These are phyloP conservation scores for Lactarius evosmus DNA, from an alignment of 768 basidiomycete species.

Conservation along the genomic window DNA sequence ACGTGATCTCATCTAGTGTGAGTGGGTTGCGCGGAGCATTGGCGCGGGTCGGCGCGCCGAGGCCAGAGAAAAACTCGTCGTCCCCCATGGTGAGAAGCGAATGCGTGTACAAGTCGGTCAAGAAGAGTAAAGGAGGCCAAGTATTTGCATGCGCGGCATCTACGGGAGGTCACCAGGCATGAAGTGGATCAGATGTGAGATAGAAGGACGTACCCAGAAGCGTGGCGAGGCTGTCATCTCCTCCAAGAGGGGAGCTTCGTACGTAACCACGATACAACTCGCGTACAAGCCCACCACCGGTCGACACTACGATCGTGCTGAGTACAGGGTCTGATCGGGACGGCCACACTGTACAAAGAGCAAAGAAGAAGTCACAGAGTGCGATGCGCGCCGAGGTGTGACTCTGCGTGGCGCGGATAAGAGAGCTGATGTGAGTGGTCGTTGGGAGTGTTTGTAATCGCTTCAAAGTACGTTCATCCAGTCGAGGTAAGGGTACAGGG, in stretches of 20 bases:
- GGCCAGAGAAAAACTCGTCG: constrained; percentile 84
- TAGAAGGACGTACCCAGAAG: constrained; percentile 39
- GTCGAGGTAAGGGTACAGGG: constrained; percentile 36
- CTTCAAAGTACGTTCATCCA: constrained; percentile 60
- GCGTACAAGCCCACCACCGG: constrained; percentile 62
- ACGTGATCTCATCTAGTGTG: constrained; percentile 71
- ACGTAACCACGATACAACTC: constrained; percentile 73
- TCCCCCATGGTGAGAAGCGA: constrained; percentile 89
- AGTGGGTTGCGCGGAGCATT: constrained; percentile 64
- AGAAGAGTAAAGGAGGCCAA: constrained; percentile 74
- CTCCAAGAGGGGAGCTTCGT: constrained; percentile 57
- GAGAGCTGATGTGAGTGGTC: constrained; percentile 48
- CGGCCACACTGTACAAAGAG: constrained; percentile 60
- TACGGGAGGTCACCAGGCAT: constrained; percentile 24
- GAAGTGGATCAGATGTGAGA: not conserved
- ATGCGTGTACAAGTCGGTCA: constrained; percentile 79
- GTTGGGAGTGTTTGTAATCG: constrained; percentile 59
- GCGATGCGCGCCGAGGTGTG: constrained; percentile 41
- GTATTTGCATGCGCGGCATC: constrained; percentile 44
- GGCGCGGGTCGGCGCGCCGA: constrained; percentile 28
- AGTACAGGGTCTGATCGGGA: constrained; percentile 55
- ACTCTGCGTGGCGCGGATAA: constrained; percentile 47
- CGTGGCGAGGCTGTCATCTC: constrained; percentile 43
- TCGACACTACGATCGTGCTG: constrained; percentile 47
- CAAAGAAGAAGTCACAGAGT: constrained; percentile 56